phyloP scores from a whole-genome alignment of 2,329 filamentous ascomycete genomes.

The Fusarium compactum region DNA sequence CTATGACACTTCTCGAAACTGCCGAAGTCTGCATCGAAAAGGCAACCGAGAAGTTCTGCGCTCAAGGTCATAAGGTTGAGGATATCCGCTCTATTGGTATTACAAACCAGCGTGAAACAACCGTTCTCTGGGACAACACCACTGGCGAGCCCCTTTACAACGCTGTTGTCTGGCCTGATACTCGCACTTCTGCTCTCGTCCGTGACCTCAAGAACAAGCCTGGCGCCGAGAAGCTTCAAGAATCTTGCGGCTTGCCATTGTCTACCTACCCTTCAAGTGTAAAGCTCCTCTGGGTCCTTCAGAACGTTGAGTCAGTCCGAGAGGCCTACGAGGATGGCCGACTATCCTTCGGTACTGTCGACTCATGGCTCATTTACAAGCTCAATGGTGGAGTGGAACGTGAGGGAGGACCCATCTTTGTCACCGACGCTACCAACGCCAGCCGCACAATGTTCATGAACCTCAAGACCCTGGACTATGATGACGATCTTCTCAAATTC shows the following conservation, averaged over 20 bases:
- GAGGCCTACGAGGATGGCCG: slow-evolving; percentile 81
- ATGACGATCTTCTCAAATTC: slow-evolving; percentile 80
- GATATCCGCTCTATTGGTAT: slow-evolving; percentile 85
- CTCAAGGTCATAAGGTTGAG: slow-evolving; percentile 73
- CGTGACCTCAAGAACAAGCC: slow-evolving; percentile 77
- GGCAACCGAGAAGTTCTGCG: slow-evolving; percentile 77
- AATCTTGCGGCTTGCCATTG: slow-evolving; percentile 82
- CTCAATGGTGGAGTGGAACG: slow-evolving; percentile 79
- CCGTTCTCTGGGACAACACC: slow-evolving; percentile 83
- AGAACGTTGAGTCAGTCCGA: slow-evolving; percentile 75
- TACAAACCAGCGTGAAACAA: slow-evolving; percentile 92
- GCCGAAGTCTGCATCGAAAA: slow-evolving; percentile 84
- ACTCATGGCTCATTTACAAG: slow-evolving; percentile 88
- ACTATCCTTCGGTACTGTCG: slow-evolving; percentile 87
- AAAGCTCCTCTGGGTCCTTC: slow-evolving; percentile 86
- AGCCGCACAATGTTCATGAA: slow-evolving; percentile 97
- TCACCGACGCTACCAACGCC: slow-evolving; percentile 89
- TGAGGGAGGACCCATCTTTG: slow-evolving; percentile 70
- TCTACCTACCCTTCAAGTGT: slow-evolving; percentile 91
- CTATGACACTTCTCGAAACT: slow-evolving; percentile 78
- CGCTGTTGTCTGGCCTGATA: slow-evolving; percentile 92
- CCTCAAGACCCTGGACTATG: slow-evolving; percentile 82
- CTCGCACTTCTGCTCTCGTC: slow-evolving; percentile 77
- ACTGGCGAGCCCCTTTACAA: slow-evolving; percentile 86
- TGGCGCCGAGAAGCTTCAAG: slow-evolving; percentile 75